Evolutionary conservation across 441 rosid species (phyloP), one percentile per base, ranked within the genome.

Genomic region (Cnidoscolus chayamansa): DNA sequence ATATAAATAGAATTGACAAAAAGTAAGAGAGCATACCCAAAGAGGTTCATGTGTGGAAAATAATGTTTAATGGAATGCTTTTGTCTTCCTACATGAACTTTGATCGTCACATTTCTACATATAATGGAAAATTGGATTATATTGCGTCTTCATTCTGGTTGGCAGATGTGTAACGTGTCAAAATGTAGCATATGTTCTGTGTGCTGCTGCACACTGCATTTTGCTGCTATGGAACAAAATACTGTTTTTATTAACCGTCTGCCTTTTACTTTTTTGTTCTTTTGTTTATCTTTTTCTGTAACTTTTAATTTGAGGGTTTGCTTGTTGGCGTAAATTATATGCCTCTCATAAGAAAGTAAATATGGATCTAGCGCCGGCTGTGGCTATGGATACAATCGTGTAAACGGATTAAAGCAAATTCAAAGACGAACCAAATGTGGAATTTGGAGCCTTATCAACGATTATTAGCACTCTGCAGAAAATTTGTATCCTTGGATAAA

Each of bases 21-120:
- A 76, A 59, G 31, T 47, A 68, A 63, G 79, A 77, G 65, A 74
- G 76, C 45, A 66, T 56, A 73, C 71, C 71, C 78, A 62, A 73
- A 58, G 63, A 71, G 53, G 61, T 76, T 50, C 68, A 74, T 81
- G 72, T 78, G 65, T 74, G 75, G 77, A 67, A 65, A 79, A 76
- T 74, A 76, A 78, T 78, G 76, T 72, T 72, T 64, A 43, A 72
- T 64, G 35, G 47, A 75, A 48, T 76, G 73, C 62, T 65, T 48
- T 54, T 51, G 67, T 17, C 53, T 40, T 40, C 56, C 30, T 43
- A 63, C 76, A 12, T 72, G 74, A 68, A 67, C 45, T 60, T 37
- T 40, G n/a, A 16, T 32, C 12, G 63, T 68, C 63, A 11, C 48
- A 63, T 65, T 55, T 64, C 37, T 72, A 63, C 54, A 72, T 73